Base-by-base conservation (phyloP, 164 flowering plant species). In the Annona cherimola region DNA sequence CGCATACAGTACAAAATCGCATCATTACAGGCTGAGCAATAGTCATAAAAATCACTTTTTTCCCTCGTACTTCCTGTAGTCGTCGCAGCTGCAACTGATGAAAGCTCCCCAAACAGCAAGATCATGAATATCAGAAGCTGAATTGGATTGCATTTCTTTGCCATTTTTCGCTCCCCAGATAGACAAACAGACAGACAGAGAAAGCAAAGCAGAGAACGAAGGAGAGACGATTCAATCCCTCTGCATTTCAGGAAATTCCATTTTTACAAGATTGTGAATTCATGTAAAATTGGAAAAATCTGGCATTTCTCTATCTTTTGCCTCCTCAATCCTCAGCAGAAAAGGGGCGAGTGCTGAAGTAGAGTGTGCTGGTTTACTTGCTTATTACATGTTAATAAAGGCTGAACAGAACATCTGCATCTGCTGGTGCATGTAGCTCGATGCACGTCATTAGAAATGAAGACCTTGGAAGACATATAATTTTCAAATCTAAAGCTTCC, bases 51-150 rank as follows among this genome's bases (percentile, higher is more conserved):
- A 5, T 9, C 26, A 7, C 50, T 35, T 64, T 40, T 64, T 39
- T 39, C 41, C 41, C 2, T 9, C 54, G 5, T 35, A 70, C 73
- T 70, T 61, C 66, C 63, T 14, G 73, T 64, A 19, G 50, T 9
- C 19, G 73, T 20, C 20, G 66, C 46, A 19, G 67, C 67, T 64
- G 66, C 61, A 70, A 35, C 73, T 43, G 66, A 61, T 61, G 73
- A 59, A n/a, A 43, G 61, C 3, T 66, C 55, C 61, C 66, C 73
- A 70, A 70, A 45, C 66, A 61, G 14, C 57, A 50, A 50, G 57
- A 50, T 16, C 57, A 50, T 50, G 57, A 45, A 70, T 42, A 26
- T 64, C 44, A 19, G 43, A 61, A 70, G 44, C 40, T 35, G 19
- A 64, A 64, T 14, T 40, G 45, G 44, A 64, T 41, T 40, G n/a